Conservation (phyloP, 1,284 basidiomycete genomes). For the Fistulina hepatica region DNA sequence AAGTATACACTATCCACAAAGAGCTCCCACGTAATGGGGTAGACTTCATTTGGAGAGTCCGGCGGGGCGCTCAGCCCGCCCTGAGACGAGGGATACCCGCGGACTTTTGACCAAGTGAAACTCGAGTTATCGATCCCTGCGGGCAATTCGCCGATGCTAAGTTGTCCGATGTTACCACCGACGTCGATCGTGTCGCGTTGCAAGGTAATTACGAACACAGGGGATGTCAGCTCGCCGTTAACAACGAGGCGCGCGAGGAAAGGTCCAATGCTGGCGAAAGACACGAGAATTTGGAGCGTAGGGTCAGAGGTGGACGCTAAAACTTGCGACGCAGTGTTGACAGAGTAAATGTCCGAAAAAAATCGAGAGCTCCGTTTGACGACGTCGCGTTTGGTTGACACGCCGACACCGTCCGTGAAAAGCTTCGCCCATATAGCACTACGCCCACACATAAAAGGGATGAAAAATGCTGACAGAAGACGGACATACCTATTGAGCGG, state of each 20-base stretch:
- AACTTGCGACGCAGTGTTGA: not conserved
- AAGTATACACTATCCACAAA: constrained; percentile 45
- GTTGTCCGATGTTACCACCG: constrained; percentile 38
- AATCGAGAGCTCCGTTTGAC: constrained; percentile 13
- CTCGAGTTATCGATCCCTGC: constrained; percentile 26
- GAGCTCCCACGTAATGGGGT: constrained; percentile 47
- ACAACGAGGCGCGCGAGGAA: constrained; percentile 30
- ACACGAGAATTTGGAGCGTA: constrained; percentile 16
- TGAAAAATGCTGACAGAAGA: no score
- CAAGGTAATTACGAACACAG: constrained; percentile 34
- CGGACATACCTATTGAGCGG: no score
- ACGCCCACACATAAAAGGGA: no score
- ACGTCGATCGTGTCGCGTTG: constrained; percentile 41
- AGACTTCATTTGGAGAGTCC: constrained; percentile 33
- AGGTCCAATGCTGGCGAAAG: constrained; percentile 24
- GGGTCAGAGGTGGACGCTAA: constrained; percentile 3
- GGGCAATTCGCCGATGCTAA: constrained; percentile 44
- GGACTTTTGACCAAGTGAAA: constrained; percentile 41
- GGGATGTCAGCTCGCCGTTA: constrained; percentile 21
- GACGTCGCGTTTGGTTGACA: no score
- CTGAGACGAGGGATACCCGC: constrained; percentile 31
- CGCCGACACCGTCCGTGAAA: constrained; percentile 14
- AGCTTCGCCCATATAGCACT: constrained; percentile 25
- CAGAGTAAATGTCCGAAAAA: constrained; percentile 10
- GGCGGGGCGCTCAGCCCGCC: constrained; percentile 33